Percentiles rank a stretch among this genome's conserved stretches.
Conservation (phyloP, 768 basidiomycete genomes). For the Fibroporia radiculosa region DNA sequence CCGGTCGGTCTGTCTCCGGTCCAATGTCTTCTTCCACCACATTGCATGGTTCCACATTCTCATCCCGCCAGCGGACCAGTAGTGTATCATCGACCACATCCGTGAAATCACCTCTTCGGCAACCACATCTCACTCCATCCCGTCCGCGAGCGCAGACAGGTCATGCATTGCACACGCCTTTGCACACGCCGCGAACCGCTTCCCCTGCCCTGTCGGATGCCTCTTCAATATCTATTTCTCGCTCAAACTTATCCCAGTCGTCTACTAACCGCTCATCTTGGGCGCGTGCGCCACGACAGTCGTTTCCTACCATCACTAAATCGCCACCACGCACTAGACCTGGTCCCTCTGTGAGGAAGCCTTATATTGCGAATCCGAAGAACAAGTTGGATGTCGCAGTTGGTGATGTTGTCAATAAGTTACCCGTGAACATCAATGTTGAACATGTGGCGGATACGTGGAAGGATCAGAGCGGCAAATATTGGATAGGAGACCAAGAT, state of each 20-base stretch:
- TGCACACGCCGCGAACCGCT: constrained; percentile 30
- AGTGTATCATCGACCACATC: constrained; percentile 44
- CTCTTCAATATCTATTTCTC: constrained; percentile 43
- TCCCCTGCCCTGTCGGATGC: constrained; percentile 63
- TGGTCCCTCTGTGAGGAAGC: constrained; percentile 39
- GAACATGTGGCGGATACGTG: constrained; percentile 78
- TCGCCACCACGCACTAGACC: constrained; percentile 42
- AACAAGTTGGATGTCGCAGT: constrained; percentile 90
- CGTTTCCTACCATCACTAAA: constrained; percentile 38
- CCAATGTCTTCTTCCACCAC: constrained; percentile 28
- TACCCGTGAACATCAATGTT: constrained; percentile 78
- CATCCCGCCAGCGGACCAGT: constrained; percentile 76
- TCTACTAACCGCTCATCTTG: constrained; percentile 50
- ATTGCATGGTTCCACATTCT: constrained; percentile 59
- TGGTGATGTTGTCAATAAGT: constrained; percentile 83
- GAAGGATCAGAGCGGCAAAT: constrained; percentile 91
- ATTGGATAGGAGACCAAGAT: constrained; percentile 93
- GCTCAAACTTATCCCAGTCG: constrained; percentile 35
- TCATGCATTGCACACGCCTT: constrained; percentile 22
- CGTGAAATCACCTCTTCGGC: constrained; percentile 25
- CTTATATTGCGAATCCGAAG: constrained; percentile 83
- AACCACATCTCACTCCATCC: constrained; percentile 24
- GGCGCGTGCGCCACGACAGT: constrained; percentile 61
- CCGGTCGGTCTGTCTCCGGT: constrained; percentile 64
- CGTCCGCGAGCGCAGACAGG: constrained; percentile 37